Base-by-base conservation (phyloP, 441 rosid genomes). In the Gossypium davidsonii region DNA sequence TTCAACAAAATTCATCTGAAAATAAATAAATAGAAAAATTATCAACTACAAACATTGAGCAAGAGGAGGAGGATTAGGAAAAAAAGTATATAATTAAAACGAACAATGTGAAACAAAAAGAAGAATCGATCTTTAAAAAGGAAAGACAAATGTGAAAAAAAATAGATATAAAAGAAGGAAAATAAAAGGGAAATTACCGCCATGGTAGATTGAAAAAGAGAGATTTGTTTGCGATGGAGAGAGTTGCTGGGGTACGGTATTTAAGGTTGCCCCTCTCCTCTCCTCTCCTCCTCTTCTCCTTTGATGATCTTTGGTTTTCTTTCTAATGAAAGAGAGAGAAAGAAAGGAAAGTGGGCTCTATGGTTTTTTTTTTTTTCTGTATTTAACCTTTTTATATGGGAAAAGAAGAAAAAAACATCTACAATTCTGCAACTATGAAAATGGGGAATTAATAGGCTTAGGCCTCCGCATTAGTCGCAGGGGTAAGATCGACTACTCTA, bases 171-270 rank as follows among this genome's bases (percentile, higher is more conserved):
- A 12, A 70, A 17, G 14, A 1, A 58, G 15, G 53, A 14, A 48
- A 48, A 14, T 14, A 34, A 21, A 7, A 49, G 25, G 46, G 15
- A 49, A 53, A 14, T 42, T 73, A 73, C 76, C 76, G 76, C 76
- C 76, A 73, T 73, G 62, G 44, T 18, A 48, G 18, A 25, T 14
- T 25, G 53, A 14, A n/a, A 48, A 4, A 48, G 18, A 48, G 18
- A 14, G 53, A 48, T 48, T 10, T 10, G 48, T 42, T 42, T 42
- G 48, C 48, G 48, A 10, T 42, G 48, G 48, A 42, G 48, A 42
- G 48, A 42, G 48, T 42, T 12, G 14, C 48, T 42, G 48, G 1
- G 14, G 48, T 9, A 9, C 48, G 48, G 48, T 42, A 42, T 42
- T 42, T 42, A 10, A 42, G 48, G 14, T 42, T 42, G 48, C 48